Evolutionary conservation across 106 monocot species (phyloP), one percentile per base, ranked within the genome.

Genomic region (Vanilla planifolia): DNA sequence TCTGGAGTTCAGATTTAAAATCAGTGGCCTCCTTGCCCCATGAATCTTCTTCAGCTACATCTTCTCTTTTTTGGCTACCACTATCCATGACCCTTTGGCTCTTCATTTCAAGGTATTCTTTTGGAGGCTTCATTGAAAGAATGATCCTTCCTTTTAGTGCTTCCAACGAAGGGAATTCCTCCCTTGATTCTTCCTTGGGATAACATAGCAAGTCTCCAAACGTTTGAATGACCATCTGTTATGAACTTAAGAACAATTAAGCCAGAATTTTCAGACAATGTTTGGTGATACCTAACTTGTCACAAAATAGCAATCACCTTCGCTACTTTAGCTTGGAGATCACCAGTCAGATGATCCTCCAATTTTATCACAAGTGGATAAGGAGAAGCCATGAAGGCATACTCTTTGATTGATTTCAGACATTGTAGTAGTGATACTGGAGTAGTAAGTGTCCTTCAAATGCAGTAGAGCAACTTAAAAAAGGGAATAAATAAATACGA

Each of bases 61-160:
- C 65, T 43, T 74, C 75, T 13, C 25, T 43, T 21, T 51, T 74
- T 29, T 68, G 42, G 47, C 62, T 37, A 25, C 60, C 82, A 60
- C 36, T 30, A 22, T 69, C 71, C 8, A 77, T 76, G 33, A 73
- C 85, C 40, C 77, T 77, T 24, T 51, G 45, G 48, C 35, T 62
- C 59, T 89, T 81, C 22, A 76, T 61, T 60, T 77, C 75, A 33
- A 83, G 83, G 43, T 86, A 92, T 36, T 87, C 86, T 68, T 87
- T 83, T 56, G 86, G 92, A 16, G 92, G 92, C 64, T 92, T 92
- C 3, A 83, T 92, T 44, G 92, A 92, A 47, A 92, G 68, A 30
- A 87, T 77, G 33, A 92, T 72, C 44, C 70, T 67, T 8, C 65
- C 66, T 65, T 75, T 83, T 30, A 92, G 63, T 51, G 67, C 65